A percentile compares a stretch with the other conserved stretches of the same genome.
Evolutionary conservation across 768 basidiomycete genomes (phyloP).

Genomic region (Boletus reticulatus): DNA sequence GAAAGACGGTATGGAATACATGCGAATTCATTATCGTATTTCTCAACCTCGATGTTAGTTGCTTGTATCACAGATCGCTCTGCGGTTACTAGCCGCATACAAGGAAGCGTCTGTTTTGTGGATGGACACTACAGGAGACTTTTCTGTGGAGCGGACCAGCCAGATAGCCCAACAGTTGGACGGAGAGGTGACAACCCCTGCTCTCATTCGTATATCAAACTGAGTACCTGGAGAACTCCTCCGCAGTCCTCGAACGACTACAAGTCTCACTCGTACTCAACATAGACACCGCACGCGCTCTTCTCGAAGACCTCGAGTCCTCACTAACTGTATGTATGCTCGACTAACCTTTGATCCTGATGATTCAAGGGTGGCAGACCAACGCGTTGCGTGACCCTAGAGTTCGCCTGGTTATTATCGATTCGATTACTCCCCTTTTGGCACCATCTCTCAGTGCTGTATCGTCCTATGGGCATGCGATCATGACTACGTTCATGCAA

Average conservation of each 20-base stretch:
- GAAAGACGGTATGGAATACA: constrained; percentile 60
- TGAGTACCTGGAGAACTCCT: constrained; percentile 23
- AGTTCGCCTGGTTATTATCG: constrained; percentile 57
- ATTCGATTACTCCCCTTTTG: constrained; percentile 62
- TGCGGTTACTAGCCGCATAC: constrained; percentile 47
- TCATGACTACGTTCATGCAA: constrained; percentile 71
- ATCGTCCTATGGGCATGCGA: constrained; percentile 73
- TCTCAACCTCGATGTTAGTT: constrained; percentile 39
- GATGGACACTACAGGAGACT: constrained; percentile 73
- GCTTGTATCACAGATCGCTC: constrained; percentile 56
- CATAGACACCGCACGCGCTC: constrained; percentile 48
- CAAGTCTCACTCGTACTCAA: constrained; percentile 59
- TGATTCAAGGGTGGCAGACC: constrained; percentile 9
- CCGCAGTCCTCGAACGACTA: constrained; percentile 50
- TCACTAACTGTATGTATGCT: constrained; percentile 27
- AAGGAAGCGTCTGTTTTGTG: constrained; percentile 49
- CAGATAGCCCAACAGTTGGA: constrained; percentile 34
- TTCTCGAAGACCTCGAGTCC: constrained; percentile 45
- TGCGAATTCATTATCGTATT: neutral
- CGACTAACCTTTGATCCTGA: neutral
- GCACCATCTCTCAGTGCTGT: constrained; percentile 60
- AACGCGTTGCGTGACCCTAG: constrained; percentile 7
- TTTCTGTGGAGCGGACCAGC: constrained; percentile 50
- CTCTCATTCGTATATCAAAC: neutral
- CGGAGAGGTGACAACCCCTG: constrained; percentile 23